phyloP scores from a whole-genome alignment of 176 grass and related monocot genomes.

The Cocos nucifera region DNA sequence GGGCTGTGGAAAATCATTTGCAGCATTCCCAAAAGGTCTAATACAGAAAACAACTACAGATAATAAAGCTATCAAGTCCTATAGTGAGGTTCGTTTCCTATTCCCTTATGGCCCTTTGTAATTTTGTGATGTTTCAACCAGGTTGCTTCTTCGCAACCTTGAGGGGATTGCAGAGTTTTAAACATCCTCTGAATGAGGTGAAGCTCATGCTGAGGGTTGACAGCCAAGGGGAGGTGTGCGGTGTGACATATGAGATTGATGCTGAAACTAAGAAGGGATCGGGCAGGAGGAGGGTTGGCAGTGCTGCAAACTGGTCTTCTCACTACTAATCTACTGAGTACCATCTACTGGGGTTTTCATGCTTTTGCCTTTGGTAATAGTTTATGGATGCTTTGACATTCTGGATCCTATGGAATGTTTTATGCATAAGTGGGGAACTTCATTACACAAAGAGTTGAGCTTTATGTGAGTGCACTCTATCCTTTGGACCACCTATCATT shows the following conservation, averaged over 20 bases:
- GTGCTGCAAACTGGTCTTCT: slow-evolving; percentile 29
- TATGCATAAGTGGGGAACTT: too few relatives aligned
- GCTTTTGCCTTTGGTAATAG: too few relatives aligned
- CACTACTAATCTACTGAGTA: background rate
- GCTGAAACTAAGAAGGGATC: slow-evolving; percentile 28
- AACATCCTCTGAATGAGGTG: slow-evolving; percentile 24
- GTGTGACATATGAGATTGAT: slow-evolving; percentile 25
- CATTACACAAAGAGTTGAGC: too few relatives aligned
- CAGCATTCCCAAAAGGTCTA: slow-evolving; percentile 32
- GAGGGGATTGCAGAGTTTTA: slow-evolving; percentile 33
- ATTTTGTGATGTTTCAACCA: slow-evolving; percentile 12
- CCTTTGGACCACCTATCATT: too few relatives aligned
- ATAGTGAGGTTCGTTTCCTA: too few relatives aligned
- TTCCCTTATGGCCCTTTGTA: background rate
- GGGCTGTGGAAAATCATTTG: slow-evolving; percentile 34
- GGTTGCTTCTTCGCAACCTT: slow-evolving; percentile 35
- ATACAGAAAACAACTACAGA: background rate
- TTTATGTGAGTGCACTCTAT: too few relatives aligned
- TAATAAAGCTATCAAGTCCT: too few relatives aligned
- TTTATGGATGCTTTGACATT: too few relatives aligned
- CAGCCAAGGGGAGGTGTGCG: slow-evolving; percentile 30
- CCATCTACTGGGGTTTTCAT: background rate
- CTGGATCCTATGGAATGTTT: too few relatives aligned
- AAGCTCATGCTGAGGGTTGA: slow-evolving; percentile 25
- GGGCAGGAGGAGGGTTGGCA: slow-evolving; percentile 26